phyloP scores from a whole-genome alignment of 495 filamentous ascomycete genomes.

The Trichoderma reesei region DNA sequence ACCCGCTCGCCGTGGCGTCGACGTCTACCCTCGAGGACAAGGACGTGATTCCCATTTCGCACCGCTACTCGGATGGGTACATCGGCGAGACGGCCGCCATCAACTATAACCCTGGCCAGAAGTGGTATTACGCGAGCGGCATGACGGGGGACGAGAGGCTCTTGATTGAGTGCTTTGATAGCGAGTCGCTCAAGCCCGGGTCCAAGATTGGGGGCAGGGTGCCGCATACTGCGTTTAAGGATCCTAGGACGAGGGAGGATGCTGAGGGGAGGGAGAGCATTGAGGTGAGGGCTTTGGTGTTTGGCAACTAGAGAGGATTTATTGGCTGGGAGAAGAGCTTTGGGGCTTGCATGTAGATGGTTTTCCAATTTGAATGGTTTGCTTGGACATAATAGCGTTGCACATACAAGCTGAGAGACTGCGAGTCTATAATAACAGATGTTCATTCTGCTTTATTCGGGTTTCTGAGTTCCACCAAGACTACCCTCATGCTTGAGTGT shows the following conservation, averaged over 20 bases:
- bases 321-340: not conserved
- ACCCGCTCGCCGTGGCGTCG: constrained; percentile 63
- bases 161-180: constrained; percentile 77
- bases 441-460: no score
- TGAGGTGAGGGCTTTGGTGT: constrained; percentile 76
- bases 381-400: no score
- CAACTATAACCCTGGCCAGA: constrained; percentile 43
- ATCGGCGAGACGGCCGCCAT: constrained; percentile 73
- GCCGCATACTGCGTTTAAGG: constrained; percentile 74
- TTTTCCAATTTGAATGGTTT: no score
- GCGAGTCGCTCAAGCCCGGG: constrained; percentile 37
- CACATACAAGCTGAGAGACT: no score
- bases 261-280: constrained; percentile 67
- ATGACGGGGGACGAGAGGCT: constrained; percentile 67
- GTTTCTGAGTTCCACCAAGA: no score
- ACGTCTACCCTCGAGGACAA: constrained; percentile 46
- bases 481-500: no score
- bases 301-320: constrained; percentile 45
- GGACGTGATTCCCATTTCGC: constrained; percentile 63
- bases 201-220: constrained; percentile 51
- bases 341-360: not conserved
- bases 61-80: constrained; percentile 60
- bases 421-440: no score
- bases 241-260: constrained; percentile 54
- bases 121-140: constrained; percentile 73